These are phyloP conservation scores for Cardamine chenopodiifolia DNA, from an alignment of 345 rosid genomes.

Conservation along the genomic window DNA sequence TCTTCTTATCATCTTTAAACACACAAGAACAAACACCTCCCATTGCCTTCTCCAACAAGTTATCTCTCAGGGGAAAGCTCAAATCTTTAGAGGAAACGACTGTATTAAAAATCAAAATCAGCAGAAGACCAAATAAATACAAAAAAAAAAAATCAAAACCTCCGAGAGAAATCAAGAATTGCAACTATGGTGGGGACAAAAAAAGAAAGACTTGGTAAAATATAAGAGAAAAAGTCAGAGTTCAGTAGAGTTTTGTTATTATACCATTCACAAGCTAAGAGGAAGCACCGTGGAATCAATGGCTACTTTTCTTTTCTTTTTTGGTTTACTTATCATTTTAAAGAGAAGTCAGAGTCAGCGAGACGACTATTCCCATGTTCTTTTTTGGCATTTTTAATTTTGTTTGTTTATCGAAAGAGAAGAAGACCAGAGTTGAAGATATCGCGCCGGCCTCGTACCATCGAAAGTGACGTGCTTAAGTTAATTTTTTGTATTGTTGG, in stretches of 20 bases:
- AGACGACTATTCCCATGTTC: slow-evolving; percentile 32
- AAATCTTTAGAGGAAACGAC: not conserved
- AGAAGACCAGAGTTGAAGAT: slow-evolving; percentile 23
- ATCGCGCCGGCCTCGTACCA: slow-evolving; percentile 18
- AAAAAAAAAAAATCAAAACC: not conserved
- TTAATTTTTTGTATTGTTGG: not conserved
- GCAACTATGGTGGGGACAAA: slow-evolving; percentile 33
- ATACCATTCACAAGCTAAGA: slow-evolving; percentile 28
- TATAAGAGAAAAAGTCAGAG: slow-evolving; percentile 19
- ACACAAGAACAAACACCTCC: slow-evolving; percentile 67
- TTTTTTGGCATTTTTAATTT: slow-evolving; percentile 19
- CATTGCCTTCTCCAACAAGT: slow-evolving; percentile 50
- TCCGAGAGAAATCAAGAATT: slow-evolving; percentile 33
- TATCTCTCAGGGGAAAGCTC: slow-evolving; percentile 13
- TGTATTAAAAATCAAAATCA: slow-evolving; percentile 2
- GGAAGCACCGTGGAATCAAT: slow-evolving; percentile 43
- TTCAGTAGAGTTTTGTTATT: not conserved
- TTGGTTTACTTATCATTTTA: slow-evolving; percentile 34
- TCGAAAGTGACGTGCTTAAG: slow-evolving; percentile 15
- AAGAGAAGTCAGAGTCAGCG: slow-evolving; percentile 44
- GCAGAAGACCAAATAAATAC: slow-evolving; percentile 12
- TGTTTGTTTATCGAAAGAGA: slow-evolving; percentile 13
- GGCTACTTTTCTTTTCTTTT: slow-evolving; percentile 19
- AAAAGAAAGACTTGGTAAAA: slow-evolving; percentile 32
- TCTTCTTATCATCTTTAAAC: slow-evolving; percentile 22